phyloP scores from a whole-genome alignment of 2,329 filamentous ascomycete species.

The Myotisia sp. region DNA sequence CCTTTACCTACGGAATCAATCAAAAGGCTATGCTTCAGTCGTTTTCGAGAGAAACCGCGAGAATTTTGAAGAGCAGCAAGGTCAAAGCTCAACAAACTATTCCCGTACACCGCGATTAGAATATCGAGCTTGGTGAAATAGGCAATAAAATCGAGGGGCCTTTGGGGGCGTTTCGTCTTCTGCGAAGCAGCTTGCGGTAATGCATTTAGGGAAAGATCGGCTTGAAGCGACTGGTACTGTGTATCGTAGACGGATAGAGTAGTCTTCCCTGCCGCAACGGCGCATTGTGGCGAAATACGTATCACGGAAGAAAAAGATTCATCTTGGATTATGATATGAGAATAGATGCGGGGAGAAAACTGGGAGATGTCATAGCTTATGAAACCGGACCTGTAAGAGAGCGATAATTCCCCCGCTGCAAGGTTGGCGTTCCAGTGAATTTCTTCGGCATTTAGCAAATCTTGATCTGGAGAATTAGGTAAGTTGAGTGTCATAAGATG shows the following conservation, averaged over 20 bases:
- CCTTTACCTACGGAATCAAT: constrained; percentile 32
- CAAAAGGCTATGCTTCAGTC: constrained; percentile 26
- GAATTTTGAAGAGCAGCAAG: constrained; percentile 22
- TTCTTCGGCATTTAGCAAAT: constrained; percentile 15
- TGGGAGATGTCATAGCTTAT: constrained; percentile 31
- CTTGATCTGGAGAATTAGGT: constrained; percentile 19
- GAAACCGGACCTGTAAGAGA: constrained; percentile 28
- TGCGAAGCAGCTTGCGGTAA: constrained; percentile 17
- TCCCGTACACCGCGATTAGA: constrained; percentile 28
- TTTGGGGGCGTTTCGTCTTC: constrained; percentile 13
- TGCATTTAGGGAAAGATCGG: constrained; percentile 24
- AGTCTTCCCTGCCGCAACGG: constrained; percentile 29
- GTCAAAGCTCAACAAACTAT: constrained; percentile 32
- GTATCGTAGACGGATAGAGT: constrained; percentile 33
- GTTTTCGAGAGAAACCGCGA: constrained; percentile 23
- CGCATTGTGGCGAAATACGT: constrained; percentile 29
- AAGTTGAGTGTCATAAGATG: constrained; percentile 25
- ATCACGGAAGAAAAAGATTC: constrained; percentile 29
- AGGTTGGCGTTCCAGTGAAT: constrained; percentile 29
- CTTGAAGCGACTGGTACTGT: constrained; percentile 34
- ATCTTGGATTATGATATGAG: constrained; percentile 24
- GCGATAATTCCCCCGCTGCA: constrained; percentile 25
- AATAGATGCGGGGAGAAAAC: constrained; percentile 26
- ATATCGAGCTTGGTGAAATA: constrained; percentile 33
- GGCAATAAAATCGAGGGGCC: constrained; percentile 25